phyloP scores from a whole-genome alignment of 2,329 filamentous ascomycete genomes.

The Mollisiaceae sp. region DNA sequence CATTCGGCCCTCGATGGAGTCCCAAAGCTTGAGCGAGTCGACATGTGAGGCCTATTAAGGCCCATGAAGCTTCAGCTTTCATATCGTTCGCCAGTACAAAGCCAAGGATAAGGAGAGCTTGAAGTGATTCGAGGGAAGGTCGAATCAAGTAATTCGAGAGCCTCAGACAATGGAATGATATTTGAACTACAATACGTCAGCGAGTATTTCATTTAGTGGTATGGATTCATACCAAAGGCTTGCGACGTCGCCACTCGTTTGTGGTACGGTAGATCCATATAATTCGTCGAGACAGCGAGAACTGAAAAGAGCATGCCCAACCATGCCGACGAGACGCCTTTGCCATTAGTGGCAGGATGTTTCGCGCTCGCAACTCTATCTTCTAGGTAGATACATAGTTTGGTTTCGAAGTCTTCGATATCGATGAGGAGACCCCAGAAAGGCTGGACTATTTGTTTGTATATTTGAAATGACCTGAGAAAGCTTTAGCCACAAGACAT shows the following conservation, averaged over 20 bases:
- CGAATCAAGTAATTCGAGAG: constrained; percentile 67
- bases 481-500: constrained; percentile 4
- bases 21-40: constrained; percentile 69
- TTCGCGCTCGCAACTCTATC: constrained; percentile 57
- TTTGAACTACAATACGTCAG: constrained; percentile 35
- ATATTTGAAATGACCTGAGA: constrained; percentile 64
- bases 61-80: constrained; percentile 73
- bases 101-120: constrained; percentile 65
- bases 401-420: constrained; percentile 68
- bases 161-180: constrained; percentile 66
- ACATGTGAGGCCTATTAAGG: constrained; percentile 66
- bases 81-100: constrained; percentile 71
- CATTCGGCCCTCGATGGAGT: constrained; percentile 51
- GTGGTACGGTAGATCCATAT: constrained; percentile 65
- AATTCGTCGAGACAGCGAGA: constrained; percentile 68
- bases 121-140: constrained; percentile 69
- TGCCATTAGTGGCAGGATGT: constrained; percentile 35
- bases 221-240: constrained; percentile 50
- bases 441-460: constrained; percentile 70
- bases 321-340: constrained; percentile 64
- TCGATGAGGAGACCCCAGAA: constrained; percentile 73
- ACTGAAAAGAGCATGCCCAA: constrained; percentile 69
- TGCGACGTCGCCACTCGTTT: constrained; percentile 47
- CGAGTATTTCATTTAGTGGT: no score
- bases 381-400: constrained; percentile 68